Percentiles rank a stretch among this genome's conserved stretches.
These are phyloP conservation scores for Chaetomium olivaceum DNA, from an alignment of 2,329 filamentous ascomycete genomes.

Conservation along the genomic window DNA sequence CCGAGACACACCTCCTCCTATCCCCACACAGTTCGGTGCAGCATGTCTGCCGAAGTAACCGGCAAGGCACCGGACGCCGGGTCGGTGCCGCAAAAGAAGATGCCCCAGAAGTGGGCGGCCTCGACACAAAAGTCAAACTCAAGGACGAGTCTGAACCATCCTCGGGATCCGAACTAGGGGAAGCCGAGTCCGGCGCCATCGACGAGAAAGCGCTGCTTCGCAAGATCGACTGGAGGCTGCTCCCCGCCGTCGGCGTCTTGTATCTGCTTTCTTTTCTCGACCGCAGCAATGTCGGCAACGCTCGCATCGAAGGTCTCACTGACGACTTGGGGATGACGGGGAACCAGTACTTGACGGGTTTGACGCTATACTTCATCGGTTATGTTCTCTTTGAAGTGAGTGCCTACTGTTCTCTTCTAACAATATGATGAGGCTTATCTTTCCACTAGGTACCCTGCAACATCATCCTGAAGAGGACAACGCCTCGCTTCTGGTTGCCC, in stretches of 20 bases:
- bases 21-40: background rate
- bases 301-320: slow-evolving; percentile 56
- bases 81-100: background rate
- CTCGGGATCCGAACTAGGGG: slow-evolving; percentile 26
- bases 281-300: slow-evolving; percentile 61
- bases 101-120: background rate
- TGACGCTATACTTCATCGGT: slow-evolving; percentile 67
- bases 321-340: slow-evolving; percentile 56
- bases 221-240: slow-evolving; percentile 54
- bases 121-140: slow-evolving; percentile 13
- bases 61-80: background rate
- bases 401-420: no score
- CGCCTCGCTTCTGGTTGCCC: slow-evolving; percentile 57
- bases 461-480: slow-evolving; percentile 61
- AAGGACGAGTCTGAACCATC: slow-evolving; percentile 20
- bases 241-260: slow-evolving; percentile 56
- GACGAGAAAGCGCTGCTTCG: slow-evolving; percentile 60
- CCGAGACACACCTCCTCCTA: background rate
- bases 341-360: slow-evolving; percentile 63
- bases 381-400: slow-evolving; percentile 58
- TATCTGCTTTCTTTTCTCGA: slow-evolving; percentile 60
- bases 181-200: slow-evolving; percentile 35
- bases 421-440: background rate
- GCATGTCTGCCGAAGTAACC: slow-evolving; percentile 4
- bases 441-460: slow-evolving; percentile 58